Conservation (phyloP, 139 green algal genomes). For the Chlorokybus atmophyticus region DNA sequence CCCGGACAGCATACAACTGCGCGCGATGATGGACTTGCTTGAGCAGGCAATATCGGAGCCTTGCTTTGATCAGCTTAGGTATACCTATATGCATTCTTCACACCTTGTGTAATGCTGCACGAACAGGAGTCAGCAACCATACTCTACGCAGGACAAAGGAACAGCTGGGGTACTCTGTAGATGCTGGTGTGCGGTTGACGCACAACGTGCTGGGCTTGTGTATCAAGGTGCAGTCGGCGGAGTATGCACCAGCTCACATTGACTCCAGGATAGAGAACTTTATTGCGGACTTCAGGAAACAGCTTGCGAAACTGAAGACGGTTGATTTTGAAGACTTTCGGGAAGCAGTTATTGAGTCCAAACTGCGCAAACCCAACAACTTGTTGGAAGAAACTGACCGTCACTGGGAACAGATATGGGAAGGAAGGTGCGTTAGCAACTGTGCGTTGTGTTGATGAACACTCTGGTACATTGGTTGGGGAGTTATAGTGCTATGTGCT, state of each 20-base stretch:
- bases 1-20: conserved; percentile 1
- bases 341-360: conserved; percentile 45
- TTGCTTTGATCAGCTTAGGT: conserved; percentile 17
- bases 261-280: conserved; percentile 68
- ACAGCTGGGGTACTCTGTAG: conserved; percentile 87
- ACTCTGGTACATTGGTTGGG: no score
- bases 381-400: conserved; percentile 61
- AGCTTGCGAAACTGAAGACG: conserved; percentile 32
- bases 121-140: not conserved
- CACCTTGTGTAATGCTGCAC: not conserved
- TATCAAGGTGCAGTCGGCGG: conserved; percentile 43
- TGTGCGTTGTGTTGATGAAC: no score
- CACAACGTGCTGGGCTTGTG: conserved; percentile 70
- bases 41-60: conserved; percentile 39
- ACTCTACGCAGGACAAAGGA: conserved; percentile 58
- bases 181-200: conserved; percentile 56
- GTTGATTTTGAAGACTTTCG: conserved; percentile 64
- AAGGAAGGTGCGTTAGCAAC: conserved; percentile 18
- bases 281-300: conserved; percentile 38
- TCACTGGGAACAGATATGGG: conserved; percentile 62
- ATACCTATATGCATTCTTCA: not conserved
- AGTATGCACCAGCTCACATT: conserved; percentile 36
- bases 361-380: conserved; percentile 56
- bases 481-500: no score
- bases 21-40: conserved; percentile 51